Percentiles rank a stretch among this genome's conserved stretches.
phyloP scores from a whole-genome alignment of 805 yeast species.

The Nakazawaea ernobii region DNA sequence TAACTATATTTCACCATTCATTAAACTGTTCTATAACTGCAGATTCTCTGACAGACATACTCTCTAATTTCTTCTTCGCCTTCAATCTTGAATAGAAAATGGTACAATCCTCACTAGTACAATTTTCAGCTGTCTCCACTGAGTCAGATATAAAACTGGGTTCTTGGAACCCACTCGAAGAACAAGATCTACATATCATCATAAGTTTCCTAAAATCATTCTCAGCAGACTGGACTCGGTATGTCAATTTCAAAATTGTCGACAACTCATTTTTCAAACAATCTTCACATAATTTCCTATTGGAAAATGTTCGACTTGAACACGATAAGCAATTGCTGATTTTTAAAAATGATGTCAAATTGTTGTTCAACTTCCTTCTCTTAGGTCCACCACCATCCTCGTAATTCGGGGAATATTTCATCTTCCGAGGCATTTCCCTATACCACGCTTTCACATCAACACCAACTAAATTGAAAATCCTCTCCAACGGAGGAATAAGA shows the following conservation, averaged over 20 bases:
- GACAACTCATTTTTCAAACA: constrained; percentile 31
- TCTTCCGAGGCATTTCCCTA: constrained; percentile 49
- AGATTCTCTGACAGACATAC: constrained; percentile 7
- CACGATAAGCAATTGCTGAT: constrained; percentile 25
- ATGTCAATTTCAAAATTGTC: constrained; percentile 27
- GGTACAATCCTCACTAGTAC: constrained; percentile 63
- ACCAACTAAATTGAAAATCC: constrained; percentile 79
- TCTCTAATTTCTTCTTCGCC: constrained; percentile 23
- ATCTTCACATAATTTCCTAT: constrained; percentile 24
- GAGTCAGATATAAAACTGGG: constrained; percentile 17
- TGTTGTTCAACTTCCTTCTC: constrained; percentile 9
- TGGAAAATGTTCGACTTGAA: constrained; percentile 12
- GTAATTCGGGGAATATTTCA: constrained; percentile 2
- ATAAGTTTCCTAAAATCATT: constrained; percentile 21
- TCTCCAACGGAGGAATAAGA: constrained; percentile 82
- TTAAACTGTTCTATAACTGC: constrained; percentile 19
- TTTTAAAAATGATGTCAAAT: constrained; percentile 17
- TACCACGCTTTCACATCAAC: constrained; percentile 79
- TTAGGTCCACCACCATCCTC: not conserved
- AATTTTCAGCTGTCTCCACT: constrained; percentile 29
- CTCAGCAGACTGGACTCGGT: constrained; percentile 22
- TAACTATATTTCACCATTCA: not conserved
- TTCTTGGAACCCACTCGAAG: constrained; percentile 15
- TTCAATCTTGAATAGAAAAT: constrained; percentile 51
- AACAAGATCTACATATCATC: constrained; percentile 32